Conservation (phyloP, 176 grass and related monocot genomes). For the Neostapfia colusana region DNA sequence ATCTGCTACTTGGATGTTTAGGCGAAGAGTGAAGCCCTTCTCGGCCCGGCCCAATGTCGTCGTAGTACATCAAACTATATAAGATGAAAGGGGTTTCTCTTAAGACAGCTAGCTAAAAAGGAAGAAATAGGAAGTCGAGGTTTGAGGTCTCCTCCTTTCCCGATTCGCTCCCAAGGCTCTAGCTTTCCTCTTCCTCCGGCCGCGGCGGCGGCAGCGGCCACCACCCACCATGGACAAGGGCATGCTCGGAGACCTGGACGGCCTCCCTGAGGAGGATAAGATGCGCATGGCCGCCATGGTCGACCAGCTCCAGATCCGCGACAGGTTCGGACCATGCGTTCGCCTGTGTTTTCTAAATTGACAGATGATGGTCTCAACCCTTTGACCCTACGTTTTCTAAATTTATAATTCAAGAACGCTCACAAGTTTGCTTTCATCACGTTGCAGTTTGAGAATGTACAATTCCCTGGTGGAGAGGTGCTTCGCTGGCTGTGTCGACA, state of each 20-base stretch:
- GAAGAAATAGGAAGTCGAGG: no score
- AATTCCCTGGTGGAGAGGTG: constrained; percentile 88
- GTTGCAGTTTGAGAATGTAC: constrained; percentile 89
- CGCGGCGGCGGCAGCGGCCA: background rate
- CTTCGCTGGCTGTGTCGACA: constrained; percentile 83
- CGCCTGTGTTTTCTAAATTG: background rate
- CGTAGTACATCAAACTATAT: no score
- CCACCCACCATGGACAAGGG: constrained; percentile 82
- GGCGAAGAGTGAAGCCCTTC: background rate
- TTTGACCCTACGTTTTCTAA: background rate
- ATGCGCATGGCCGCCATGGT: constrained; percentile 83
- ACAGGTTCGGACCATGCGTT: constrained; percentile 48
- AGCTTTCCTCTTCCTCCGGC: no score
- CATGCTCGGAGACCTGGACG: constrained; percentile 80
- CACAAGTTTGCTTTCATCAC: background rate
- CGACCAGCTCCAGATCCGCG: constrained; percentile 92
- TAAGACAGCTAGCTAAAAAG: no score
- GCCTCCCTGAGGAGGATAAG: constrained; percentile 88
- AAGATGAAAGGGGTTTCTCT: no score
- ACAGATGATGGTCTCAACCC: background rate
- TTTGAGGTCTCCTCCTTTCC: no score
- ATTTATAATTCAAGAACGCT: background rate
- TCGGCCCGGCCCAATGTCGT: background rate
- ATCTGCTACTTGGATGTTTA: background rate
- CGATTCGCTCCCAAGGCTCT: no score